phyloP scores from a whole-genome alignment of 176 grass and related monocot species.

The Triticum turgidum region DNA sequence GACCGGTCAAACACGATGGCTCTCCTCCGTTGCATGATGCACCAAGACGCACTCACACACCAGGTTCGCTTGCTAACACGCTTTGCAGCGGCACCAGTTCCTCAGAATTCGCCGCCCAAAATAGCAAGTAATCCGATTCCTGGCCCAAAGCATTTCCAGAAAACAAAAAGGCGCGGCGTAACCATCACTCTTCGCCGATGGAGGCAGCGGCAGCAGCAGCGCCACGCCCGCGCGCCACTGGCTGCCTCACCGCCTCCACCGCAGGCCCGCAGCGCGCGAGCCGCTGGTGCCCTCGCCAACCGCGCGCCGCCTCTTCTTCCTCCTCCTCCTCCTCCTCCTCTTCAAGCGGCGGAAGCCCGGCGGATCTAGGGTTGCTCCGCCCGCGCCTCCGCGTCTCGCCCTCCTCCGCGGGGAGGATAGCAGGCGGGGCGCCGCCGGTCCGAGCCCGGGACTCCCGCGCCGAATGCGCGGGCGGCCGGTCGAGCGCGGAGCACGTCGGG shows the following conservation, averaged over 20 bases:
- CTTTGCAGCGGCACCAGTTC: background rate
- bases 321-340: constrained; percentile 1
- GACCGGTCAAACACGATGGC: background rate
- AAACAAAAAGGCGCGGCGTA: background rate
- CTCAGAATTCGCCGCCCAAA: background rate
- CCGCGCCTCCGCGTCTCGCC: background rate
- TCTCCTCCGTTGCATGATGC: background rate
- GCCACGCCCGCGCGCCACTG: background rate
- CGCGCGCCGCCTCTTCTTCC: background rate
- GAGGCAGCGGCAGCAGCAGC: background rate
- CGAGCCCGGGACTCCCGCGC: background rate
- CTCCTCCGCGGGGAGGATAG: background rate
- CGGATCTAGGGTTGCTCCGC: constrained; percentile 39
- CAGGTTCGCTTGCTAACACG: background rate
- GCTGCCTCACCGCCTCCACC: background rate
- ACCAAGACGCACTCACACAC: background rate
- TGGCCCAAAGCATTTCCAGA: background rate
- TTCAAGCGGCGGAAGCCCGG: background rate
- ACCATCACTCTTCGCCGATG: background rate
- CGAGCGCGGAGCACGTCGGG: constrained; percentile 6
- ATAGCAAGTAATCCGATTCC: background rate
- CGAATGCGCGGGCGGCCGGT: constrained; percentile 22
- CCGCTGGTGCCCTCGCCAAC: background rate
- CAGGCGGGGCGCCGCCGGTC: background rate
- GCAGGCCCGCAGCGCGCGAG: background rate